phyloP scores from a whole-genome alignment of 257 asterid species.

The Paraleonurus japonicus region DNA sequence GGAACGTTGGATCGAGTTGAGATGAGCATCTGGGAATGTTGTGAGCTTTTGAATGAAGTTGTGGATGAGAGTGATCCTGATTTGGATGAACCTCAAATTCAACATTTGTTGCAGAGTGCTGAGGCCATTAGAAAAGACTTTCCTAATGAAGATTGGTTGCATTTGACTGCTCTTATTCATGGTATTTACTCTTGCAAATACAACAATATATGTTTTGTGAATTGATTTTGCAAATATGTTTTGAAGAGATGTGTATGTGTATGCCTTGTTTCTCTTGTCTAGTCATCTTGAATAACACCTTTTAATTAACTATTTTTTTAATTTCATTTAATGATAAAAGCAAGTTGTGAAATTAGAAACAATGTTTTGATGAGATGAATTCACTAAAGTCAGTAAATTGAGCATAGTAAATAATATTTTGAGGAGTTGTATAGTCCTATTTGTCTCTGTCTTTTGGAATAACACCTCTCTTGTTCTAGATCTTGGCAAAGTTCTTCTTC shows the following conservation, averaged over 20 bases:
- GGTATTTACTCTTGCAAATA: slow-evolving; percentile 17
- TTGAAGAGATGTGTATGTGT: no score
- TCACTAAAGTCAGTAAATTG: no score
- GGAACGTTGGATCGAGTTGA: slow-evolving; percentile 29
- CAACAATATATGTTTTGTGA: no score
- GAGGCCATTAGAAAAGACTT: slow-evolving; percentile 53
- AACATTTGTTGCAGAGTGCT: slow-evolving; percentile 50
- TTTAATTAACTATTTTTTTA: no score
- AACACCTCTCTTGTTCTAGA: slow-evolving; percentile 15
- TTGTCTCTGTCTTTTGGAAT: neutral
- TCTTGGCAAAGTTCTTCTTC: slow-evolving; percentile 55
- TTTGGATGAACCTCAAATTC: slow-evolving; percentile 54
- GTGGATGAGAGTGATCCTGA: slow-evolving; percentile 60
- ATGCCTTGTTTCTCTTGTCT: neutral
- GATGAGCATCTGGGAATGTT: slow-evolving; percentile 62
- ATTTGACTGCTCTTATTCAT: slow-evolving; percentile 53
- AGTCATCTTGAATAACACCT: no score
- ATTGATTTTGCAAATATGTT: no score
- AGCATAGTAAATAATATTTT: no score
- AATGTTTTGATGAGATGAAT: no score
- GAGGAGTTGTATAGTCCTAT: no score
- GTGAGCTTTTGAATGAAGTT: slow-evolving; percentile 44
- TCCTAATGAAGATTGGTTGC: slow-evolving; percentile 53
- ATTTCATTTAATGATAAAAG: no score
- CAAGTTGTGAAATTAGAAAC: no score